Percentiles rank a stretch among this genome's conserved stretches.
These are phyloP conservation scores for Vararia minispora DNA, from an alignment of 768 basidiomycete species.

Conservation along the genomic window DNA sequence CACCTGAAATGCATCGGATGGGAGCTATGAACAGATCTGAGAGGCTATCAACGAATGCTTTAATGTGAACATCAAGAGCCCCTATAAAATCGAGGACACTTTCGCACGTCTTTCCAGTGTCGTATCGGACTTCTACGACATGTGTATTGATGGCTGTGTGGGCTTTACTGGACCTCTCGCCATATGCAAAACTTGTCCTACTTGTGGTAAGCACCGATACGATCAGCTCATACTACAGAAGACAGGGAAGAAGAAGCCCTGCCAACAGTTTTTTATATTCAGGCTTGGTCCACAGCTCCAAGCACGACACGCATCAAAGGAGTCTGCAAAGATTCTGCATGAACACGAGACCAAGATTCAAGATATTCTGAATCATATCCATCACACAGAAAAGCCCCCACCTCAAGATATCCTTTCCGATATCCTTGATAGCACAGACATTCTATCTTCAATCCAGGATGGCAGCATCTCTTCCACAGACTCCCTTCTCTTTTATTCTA, in stretches of 20 bases:
- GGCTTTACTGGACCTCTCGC: too few relatives aligned
- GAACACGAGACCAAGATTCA: neutral
- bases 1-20: too few relatives aligned
- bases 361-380: neutral
- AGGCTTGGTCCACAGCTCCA: neutral
- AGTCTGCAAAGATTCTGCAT: neutral
- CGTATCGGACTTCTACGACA: too few relatives aligned
- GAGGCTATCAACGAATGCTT: too few relatives aligned
- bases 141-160: too few relatives aligned
- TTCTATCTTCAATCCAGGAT: neutral
- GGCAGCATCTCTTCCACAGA: slow-evolving; percentile 8
- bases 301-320: neutral
- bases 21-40: too few relatives aligned
- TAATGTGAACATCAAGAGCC: too few relatives aligned
- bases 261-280: neutral
- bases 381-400: neutral
- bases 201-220: neutral
- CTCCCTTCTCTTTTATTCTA: slow-evolving; percentile 13
- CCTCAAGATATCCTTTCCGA: neutral
- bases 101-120: too few relatives aligned
- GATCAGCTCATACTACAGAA: neutral
- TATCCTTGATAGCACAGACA: neutral
- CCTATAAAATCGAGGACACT: too few relatives aligned
- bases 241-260: neutral
- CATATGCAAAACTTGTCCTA: neutral